Conservation (phyloP, 305 asterid species). For the Nicotiana rustica region DNA sequence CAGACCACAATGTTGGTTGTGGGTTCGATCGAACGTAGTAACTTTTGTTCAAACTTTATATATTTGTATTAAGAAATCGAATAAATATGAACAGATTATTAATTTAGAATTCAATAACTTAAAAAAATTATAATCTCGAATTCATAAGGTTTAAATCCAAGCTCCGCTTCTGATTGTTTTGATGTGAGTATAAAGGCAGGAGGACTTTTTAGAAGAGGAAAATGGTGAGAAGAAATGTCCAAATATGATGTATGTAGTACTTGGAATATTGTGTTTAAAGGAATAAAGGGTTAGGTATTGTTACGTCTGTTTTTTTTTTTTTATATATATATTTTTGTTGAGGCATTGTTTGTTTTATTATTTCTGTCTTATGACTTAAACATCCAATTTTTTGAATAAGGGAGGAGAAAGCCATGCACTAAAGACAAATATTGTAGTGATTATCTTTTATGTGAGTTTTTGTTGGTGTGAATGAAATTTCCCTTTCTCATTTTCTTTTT, state of each 20-base stretch:
- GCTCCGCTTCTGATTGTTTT: not conserved
- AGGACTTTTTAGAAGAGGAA: conserved; percentile 15
- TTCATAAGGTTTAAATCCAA: no score
- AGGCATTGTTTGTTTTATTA: not conserved
- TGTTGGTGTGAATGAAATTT: not conserved
- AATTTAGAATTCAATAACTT: no score
- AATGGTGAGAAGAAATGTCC: conserved; percentile 30
- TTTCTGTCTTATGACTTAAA: not conserved
- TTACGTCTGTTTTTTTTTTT: conserved; percentile 26
- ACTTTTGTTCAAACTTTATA: no score
- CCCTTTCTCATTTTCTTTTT: not conserved
- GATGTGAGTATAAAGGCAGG: not conserved
- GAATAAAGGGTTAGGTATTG: conserved; percentile 35
- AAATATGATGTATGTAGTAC: conserved; percentile 15
- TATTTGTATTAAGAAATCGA: no score
- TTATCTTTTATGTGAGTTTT: not conserved
- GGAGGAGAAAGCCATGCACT: conserved; percentile 13
- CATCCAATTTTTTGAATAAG: not conserved
- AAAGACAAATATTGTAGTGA: conserved; percentile 10
- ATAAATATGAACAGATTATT: no score
- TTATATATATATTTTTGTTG: not conserved
- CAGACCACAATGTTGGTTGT: no score
- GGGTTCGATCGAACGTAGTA: no score
- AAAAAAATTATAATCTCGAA: no score
- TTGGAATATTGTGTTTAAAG: conserved; percentile 34